Base-by-base conservation (phyloP, 148 eudicot species). In the Selenicereus undatus region DNA sequence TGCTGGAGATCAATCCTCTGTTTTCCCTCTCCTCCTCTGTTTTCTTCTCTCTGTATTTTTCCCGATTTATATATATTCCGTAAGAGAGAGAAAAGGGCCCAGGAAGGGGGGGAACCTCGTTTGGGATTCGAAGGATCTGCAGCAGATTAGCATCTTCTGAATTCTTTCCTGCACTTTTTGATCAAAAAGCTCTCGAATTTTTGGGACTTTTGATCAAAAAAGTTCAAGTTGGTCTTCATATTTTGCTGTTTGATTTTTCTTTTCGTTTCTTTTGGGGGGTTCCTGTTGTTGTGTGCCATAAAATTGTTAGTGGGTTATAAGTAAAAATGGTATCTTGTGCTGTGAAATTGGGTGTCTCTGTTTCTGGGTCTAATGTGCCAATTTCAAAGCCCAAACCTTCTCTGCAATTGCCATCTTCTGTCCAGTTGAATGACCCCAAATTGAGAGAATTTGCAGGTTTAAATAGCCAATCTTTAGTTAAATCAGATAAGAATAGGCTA, bases 241-340 rank as follows among this genome's bases (percentile, higher is more conserved):
- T 65, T 77, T 77, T 78, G 22, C 52, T 42, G 54, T 42, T 65
- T 77, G 70, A 78, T 81, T 76, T 70, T 76, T 82, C 60, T 77
- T 78, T 45, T 82, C 18, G 32, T 39, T 39, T 39, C 16, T 56
- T 56, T 56, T 56, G 62, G 62, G 62, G 16, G 62, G 62, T 56
- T 56, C 62, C 8, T 17, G 4, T 56, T 17, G 62, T 56, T 79
- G 54, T 36, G 20, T 75, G 8, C 74, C 82, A 83, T 56, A 68
- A 42, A 56, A 83, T 70, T 77, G 77, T 29, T 10, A 54, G 42
- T 7, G 32, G 9, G 27, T 22, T 80, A 48, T 27, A 50, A 36
- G 32, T 36, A 13, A n/a, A 29, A 36, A 79, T 42, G 43, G 85
- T 87, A 87, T 82, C 87, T 82, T 85, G 82, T 82, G 82, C 87